Base-by-base conservation (phyloP, 1,284 basidiomycete genomes). In the Pholiota adiposa region DNA sequence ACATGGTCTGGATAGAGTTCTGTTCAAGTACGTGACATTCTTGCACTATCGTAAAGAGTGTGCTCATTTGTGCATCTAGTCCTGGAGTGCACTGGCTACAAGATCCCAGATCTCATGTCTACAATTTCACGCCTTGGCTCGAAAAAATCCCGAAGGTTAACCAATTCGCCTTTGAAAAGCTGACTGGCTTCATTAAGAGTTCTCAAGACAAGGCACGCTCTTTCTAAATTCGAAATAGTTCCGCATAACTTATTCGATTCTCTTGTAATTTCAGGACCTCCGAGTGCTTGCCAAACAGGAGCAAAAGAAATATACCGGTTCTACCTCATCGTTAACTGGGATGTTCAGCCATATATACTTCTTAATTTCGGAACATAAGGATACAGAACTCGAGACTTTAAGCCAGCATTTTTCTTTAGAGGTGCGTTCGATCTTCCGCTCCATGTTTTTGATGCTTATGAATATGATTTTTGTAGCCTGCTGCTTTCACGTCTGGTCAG, bases 31-130 rank as follows among this genome's bases (percentile, higher is more conserved):
- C 44, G 83, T 77, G 14, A n/a, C 38, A 23, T 56, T 25, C 12
- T 14, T 48, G n/a, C 11, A 23, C 14, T 14, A 19, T 19, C 46
- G 29, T 51, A 9, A 7, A 21, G 34, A 49, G 43, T 63, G 2
- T 19, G 38, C 55, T 50, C 56, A 34, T 54, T 21, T 21, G n/a
- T 38, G 16, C n/a, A n/a, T 43, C 21, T 53, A 96, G 93, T 66
- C 93, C 93, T 2, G 95, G 95, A n/a, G 90, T 97, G 0, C 93
- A 97, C 70, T 94, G 92, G 88, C 75, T 98, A 1, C 87, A 88
- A 67, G 96, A 99, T 69, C 92, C 93, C 1, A 83, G 93, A 8
- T 92, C 94, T 0, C 83, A 87, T 5, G 90, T 94, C 6, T 97
- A 94, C 77, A 97, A 97, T 72, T 98, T 94, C 70, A 76, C 88